Evolutionary conservation across 345 rosid species (phyloP), one percentile per base, ranked within the genome.

Genomic region (Raphanus raphanistrum): DNA sequence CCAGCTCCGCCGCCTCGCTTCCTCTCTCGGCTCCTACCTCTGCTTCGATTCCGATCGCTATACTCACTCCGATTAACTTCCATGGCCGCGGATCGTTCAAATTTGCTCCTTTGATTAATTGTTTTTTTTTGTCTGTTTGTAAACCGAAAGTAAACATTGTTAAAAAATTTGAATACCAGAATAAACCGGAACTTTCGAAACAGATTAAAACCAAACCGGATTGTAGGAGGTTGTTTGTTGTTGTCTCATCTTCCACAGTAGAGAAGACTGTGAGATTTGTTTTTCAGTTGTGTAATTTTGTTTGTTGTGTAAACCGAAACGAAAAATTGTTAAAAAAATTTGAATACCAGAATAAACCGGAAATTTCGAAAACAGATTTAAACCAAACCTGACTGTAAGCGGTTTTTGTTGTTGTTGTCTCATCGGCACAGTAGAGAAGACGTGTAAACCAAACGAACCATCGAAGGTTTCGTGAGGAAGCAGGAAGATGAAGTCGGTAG

Each of bases 1-100:
- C 16, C 87, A 87, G 25, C 66, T 92, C 50, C 86, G 90, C 66
- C 96, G 94, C 45, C 76, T 93, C 71, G 83, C 85, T 48, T 81
- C 80, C 70, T 84, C 91, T 48, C 70, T 90, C 43, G 82, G 89
- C 80, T 84, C 88, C 9, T 93, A 83, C 61, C 85, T 92, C 50
- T 87, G 90, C 86, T 89, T 86, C 82, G 81, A 77, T 78, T 67
- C 88, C 43, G 50, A 36, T 68, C 80, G 55, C 12, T 68, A 73
- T 54, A 27, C 76, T 43, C 88, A 80, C 72, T 84, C 84, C 41
- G 85, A 83, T 84, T 87, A 86, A 28, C 3, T 72, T 66, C 27
- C 36, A 58, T 25, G 66, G 38, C 52, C 5, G 50, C 59, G 35
- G 25, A 74, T 79, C 71, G 38, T 55, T 28, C 65, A 3, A 62